Base-by-base conservation (phyloP, 805 yeast genomes). In the Cyberlindnera nakhonratchasimensis region DNA sequence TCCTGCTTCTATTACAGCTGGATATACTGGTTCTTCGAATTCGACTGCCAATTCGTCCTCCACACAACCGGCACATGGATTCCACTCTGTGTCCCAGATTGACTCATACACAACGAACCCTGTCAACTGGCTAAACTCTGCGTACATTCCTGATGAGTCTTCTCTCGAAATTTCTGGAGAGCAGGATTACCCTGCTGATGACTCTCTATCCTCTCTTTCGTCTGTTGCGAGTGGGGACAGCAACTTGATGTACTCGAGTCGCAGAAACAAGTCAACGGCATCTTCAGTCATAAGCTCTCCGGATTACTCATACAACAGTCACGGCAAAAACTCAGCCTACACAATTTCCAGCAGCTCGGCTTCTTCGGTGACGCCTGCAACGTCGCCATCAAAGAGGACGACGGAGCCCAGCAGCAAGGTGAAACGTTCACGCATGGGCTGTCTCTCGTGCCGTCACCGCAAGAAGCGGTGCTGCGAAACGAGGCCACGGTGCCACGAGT, bases 381-480 rank as follows among this genome's bases (percentile, higher is more conserved):
- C 35, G 3, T 42, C 42, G 11, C 34, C 37, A n/a, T 16, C 24
- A 17, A 22, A 29, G 18, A 33, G 29, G 14, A 24, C 37, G 16
- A 29, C 30, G 19, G 35, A 36, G 12, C 23, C 29, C 18, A 32
- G 46, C 6, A 37, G 34, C 13, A 54, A 42, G 39, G 54, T 47
- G 19, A 65, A 68, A 52, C 65, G 87, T 43, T 78, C 84, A 14
- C 69, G 86, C 54, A 69, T 72, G 70, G 95, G 95, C 0, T 86
- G 95, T 58, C 65, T 82, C 32, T 83, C 95, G 2, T 86, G 95
- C 52, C 73, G 93, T 34, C 77, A 75, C 45, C 64, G 95, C 20
- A 86, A 86, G 68, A 86, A 84, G 58, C 71, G 89, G 42, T 86
- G 95, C 51, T 83, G 86, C 55, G 93, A 86, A 57, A 65, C 71